Conservation (phyloP, 352 stramenopile species). For the Phytopythium ostracodes region DNA sequence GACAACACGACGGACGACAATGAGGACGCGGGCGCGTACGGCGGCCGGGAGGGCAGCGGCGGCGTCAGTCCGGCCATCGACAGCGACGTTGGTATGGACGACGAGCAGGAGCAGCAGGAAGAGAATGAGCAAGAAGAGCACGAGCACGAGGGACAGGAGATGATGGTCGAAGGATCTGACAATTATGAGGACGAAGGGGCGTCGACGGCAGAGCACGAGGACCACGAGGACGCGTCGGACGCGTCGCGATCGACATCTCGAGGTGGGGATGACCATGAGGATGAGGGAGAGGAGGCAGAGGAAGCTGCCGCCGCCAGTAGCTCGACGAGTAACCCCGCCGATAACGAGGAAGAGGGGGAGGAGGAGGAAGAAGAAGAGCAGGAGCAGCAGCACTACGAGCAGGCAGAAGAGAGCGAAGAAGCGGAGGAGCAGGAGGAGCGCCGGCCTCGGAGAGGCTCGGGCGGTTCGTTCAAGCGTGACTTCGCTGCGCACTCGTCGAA, state of each 20-base stretch:
- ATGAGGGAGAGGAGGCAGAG: not conserved
- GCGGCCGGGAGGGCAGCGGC: constrained; percentile 1
- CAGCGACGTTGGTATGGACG: constrained; percentile 7
- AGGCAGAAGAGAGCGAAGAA: constrained; percentile 7
- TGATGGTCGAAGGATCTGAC: not conserved
- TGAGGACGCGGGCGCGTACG: constrained; percentile 8
- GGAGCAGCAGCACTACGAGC: not conserved
- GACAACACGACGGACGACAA: constrained; percentile 13
- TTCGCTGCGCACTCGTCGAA: not conserved
- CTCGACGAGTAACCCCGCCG: not conserved
- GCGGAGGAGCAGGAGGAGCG: constrained; percentile 3
- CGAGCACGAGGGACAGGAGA: constrained; percentile 3
- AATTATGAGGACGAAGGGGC: not conserved
- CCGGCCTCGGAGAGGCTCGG: not conserved
- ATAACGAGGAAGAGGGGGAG: constrained; percentile 12
- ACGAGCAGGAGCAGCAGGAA: not conserved
- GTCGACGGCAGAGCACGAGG: constrained; percentile 6
- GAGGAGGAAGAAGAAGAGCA: constrained; percentile 5
- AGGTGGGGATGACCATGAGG: not conserved
- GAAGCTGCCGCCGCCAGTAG: not conserved
- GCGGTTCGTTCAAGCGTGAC: not conserved
- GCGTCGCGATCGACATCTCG: not conserved
- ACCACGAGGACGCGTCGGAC: not conserved
- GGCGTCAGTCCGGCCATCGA: not conserved
- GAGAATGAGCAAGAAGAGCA: constrained; percentile 14